Percentiles rank a stretch among this genome's conserved stretches.
phyloP scores from a whole-genome alignment of 2,329 filamentous ascomycete genomes.

The Colletotrichum gloeosporioides region DNA sequence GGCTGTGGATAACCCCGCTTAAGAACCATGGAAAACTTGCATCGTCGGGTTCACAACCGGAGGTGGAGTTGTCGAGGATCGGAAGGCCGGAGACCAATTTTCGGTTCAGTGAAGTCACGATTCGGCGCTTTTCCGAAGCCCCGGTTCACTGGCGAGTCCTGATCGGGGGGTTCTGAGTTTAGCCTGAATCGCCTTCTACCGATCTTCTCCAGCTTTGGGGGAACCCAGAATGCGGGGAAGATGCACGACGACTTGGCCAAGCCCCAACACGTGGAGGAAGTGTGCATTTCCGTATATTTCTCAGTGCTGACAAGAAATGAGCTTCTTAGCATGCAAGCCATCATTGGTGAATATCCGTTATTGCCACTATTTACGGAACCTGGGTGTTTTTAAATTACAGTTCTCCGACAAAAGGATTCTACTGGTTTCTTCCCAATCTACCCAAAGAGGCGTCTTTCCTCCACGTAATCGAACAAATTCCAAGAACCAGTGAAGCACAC shows the following conservation, averaged over 20 bases:
- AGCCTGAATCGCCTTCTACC: constrained; percentile 2
- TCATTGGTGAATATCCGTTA: not conserved
- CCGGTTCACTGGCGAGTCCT: not conserved
- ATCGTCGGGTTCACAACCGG: not conserved
- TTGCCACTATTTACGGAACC: too few species aligned
- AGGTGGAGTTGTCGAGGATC: rapidly evolving
- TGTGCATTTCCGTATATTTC: not conserved
- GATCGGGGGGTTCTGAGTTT: not conserved
- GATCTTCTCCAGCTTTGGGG: not conserved
- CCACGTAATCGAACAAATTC: too few species aligned
- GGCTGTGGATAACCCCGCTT: not conserved
- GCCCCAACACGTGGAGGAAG: too few species aligned
- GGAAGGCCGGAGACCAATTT: not conserved
- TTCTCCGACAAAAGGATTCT: too few species aligned
- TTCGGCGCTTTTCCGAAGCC: constrained; percentile 3
- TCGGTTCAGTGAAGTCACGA: not conserved
- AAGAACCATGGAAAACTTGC: not conserved
- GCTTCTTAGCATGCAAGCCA: too few species aligned
- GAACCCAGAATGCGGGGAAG: not conserved
- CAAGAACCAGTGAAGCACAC: too few species aligned
- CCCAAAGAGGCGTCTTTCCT: too few species aligned
- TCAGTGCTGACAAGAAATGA: not conserved
- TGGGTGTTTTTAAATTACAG: too few species aligned
- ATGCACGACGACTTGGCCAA: not conserved
- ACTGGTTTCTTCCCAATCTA: too few species aligned